Evolutionary conservation across 176 grass and related monocot species (phyloP).

Genomic region (Rhynchospora breviuscula): DNA sequence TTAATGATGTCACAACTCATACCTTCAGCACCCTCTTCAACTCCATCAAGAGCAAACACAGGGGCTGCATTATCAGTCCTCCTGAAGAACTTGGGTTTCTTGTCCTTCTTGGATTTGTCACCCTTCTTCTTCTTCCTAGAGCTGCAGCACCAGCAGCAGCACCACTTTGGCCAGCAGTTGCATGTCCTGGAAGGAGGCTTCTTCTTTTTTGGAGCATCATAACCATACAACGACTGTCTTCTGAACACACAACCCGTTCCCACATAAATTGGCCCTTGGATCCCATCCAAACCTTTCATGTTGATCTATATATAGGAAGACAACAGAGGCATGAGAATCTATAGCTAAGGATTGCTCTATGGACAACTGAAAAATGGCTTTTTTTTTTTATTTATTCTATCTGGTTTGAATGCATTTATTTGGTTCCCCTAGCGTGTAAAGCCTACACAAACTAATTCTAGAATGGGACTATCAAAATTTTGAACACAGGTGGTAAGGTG

Average conservation of each 20-base stretch:
- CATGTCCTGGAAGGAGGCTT: constrained; percentile 77
- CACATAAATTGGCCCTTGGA: constrained; percentile 97
- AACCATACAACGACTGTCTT: constrained; percentile 75
- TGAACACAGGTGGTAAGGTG: constrained; percentile 30
- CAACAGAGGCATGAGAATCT: constrained; percentile 1
- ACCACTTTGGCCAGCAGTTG: constrained; percentile 93
- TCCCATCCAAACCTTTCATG: constrained; percentile 96
- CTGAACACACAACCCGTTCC: constrained; percentile 87
- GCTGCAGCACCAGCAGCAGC: constrained; percentile 46
- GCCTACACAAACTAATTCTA: neutral
- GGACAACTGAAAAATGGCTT: neutral
- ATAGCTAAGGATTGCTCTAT: neutral
- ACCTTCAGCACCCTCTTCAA: constrained; percentile 53
- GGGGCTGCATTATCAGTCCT: constrained; percentile 51
- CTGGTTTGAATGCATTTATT: neutral
- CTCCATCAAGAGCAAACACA: constrained; percentile 60
- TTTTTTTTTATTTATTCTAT: neutral
- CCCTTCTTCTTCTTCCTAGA: constrained; percentile 53
- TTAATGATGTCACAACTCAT: constrained; percentile 12
- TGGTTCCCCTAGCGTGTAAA: neutral
- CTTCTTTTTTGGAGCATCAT: constrained; percentile 81
- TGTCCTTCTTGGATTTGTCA: constrained; percentile 66
- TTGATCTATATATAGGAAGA: constrained; percentile 55
- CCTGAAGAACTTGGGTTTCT: constrained; percentile 45
- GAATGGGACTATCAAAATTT: neutral